A percentile compares a stretch with the other conserved stretches of the same genome.
Conservation (phyloP, 2,329 filamentous ascomycete species). For the Penicillium hordei region DNA sequence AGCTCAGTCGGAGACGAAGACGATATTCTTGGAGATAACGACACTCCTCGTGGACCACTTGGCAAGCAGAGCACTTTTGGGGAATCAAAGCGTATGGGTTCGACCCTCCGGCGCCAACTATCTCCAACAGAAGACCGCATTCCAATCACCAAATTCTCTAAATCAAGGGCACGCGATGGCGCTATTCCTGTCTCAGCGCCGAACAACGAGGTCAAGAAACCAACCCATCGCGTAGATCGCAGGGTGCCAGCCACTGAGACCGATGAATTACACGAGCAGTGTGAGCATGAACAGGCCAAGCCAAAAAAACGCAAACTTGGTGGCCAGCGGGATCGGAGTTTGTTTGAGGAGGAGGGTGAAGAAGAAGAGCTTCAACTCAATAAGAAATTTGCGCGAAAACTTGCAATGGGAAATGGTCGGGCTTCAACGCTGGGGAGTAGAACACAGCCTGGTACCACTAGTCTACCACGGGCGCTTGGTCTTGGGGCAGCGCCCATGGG, state of each 20-base stretch:
- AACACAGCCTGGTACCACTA: conserved; percentile 13
- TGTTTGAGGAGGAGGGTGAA: conserved; percentile 66
- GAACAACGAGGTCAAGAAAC: conserved; percentile 6
- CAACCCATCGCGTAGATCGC: conserved; percentile 1
- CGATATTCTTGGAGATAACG: conserved; percentile 19
- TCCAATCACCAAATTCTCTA: conserved; percentile 7
- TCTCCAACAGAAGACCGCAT: conserved; percentile 1
- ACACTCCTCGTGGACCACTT: neutral
- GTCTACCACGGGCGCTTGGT: conserved; percentile 24
- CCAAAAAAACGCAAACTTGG: conserved; percentile 75
- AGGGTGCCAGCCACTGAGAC: conserved; percentile 18
- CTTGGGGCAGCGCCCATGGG: conserved; percentile 51
- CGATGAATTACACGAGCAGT: conserved; percentile 21
- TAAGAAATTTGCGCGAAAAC: conserved; percentile 29
- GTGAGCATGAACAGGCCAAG: conserved; percentile 36
- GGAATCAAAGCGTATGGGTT: conserved; percentile 1
- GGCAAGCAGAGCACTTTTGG: neutral
- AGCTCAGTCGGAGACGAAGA: conserved; percentile 32
- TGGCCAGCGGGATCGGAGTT: conserved; percentile 58
- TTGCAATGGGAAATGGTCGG: conserved; percentile 24
- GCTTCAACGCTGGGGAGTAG: conserved; percentile 19
- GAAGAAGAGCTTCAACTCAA: conserved; percentile 23
- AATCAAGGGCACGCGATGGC: conserved; percentile 7
- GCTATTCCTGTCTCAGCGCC: neutral
- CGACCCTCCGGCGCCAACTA: conserved; percentile 3